Conservation (phyloP, 192 early-diverging fungal species). For the Umbelopsis isabellina region DNA sequence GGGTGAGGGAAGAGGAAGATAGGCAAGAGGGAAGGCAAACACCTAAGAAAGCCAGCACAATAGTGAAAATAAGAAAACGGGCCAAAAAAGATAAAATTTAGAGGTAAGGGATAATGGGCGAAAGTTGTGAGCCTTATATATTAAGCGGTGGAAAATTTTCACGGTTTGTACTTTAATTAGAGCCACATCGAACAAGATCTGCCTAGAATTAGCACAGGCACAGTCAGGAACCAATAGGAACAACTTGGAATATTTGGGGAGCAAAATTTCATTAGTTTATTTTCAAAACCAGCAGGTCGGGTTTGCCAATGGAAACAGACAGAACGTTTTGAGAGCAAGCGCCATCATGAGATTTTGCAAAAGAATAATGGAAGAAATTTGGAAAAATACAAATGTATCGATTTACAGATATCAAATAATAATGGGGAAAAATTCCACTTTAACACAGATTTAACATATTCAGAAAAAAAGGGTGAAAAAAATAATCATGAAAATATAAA, state of each 20-base stretch:
- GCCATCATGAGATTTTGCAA: neutral
- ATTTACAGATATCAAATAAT: too few species aligned
- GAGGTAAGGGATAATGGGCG: too few species aligned
- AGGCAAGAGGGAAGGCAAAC: neutral
- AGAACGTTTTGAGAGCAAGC: neutral
- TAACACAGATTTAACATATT: too few species aligned
- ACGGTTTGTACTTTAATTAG: too few species aligned
- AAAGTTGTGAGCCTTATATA: too few species aligned
- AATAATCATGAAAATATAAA: neutral
- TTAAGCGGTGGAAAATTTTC: too few species aligned
- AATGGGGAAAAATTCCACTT: too few species aligned
- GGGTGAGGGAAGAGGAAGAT: neutral
- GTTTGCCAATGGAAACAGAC: neutral
- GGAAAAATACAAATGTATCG: neutral
- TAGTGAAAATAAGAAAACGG: too few species aligned
- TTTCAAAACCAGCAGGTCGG: neutral
- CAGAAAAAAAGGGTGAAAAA: too few species aligned
- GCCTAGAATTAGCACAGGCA: neutral
- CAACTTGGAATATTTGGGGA: neutral
- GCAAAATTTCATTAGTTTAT: neutral
- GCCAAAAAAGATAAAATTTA: too few species aligned
- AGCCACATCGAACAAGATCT: too few species aligned
- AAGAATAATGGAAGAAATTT: neutral
- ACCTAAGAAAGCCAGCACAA: too few species aligned
- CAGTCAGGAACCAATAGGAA: conserved; percentile 2